These are phyloP conservation scores for Mycena galericulata DNA, from an alignment of 768 basidiomycete genomes.

Conservation along the genomic window DNA sequence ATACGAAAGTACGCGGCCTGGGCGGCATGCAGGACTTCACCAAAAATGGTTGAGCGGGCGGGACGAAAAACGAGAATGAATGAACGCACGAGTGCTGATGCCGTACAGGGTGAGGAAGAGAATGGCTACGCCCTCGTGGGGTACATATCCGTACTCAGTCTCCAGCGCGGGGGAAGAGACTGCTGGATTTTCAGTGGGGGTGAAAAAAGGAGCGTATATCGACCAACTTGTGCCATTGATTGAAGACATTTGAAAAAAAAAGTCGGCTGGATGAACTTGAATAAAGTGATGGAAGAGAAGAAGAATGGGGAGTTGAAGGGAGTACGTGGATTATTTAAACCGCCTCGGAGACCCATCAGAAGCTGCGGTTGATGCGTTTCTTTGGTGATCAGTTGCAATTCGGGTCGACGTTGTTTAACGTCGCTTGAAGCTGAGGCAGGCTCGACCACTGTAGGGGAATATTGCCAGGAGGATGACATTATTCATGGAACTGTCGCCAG, in stretches of 20 bases:
- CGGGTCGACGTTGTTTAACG: too few species aligned
- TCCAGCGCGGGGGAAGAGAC: not conserved
- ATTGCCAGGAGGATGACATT: too few species aligned
- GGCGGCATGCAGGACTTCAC: slow-evolving; percentile 58
- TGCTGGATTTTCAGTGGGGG: not conserved
- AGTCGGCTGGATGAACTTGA: not conserved
- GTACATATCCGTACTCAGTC: slow-evolving; percentile 49
- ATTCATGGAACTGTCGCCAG: too few species aligned
- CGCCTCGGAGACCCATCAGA: too few species aligned
- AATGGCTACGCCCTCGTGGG: slow-evolving; percentile 49
- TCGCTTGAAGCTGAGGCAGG: too few species aligned
- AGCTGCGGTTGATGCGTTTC: too few species aligned
- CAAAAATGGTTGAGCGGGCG: slow-evolving; percentile 39
- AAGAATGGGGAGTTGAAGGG: not conserved
- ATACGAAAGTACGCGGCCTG: slow-evolving; percentile 57
- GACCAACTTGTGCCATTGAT: not conserved
- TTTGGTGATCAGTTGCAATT: too few species aligned
- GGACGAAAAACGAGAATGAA: not conserved
- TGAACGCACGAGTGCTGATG: slow-evolving; percentile 51
- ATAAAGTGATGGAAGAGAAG: not conserved
- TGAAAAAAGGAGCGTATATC: not conserved
- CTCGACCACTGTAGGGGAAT: too few species aligned
- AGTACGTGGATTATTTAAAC: too few species aligned
- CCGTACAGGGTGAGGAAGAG: slow-evolving; percentile 53
- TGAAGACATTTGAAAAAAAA: not conserved